Conservation (phyloP, 768 basidiomycete species). For the Pleurotus pulmonarius region DNA sequence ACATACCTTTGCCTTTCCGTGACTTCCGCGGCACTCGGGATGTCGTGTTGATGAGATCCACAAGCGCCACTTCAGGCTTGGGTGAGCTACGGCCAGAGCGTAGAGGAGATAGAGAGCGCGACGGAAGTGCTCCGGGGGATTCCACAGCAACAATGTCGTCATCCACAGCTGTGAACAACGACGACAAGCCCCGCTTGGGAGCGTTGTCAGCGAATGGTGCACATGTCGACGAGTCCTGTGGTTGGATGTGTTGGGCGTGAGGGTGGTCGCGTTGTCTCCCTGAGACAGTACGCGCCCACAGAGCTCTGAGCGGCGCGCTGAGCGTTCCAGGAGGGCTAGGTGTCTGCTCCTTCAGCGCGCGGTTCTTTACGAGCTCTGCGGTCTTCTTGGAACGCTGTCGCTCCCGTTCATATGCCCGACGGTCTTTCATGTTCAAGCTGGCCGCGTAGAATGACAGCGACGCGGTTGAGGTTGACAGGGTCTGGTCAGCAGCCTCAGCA, state of each 20-base stretch:
- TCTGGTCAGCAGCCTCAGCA: constrained; percentile 5
- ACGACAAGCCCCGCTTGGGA: constrained; percentile 6
- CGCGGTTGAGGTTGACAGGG: constrained; percentile 1
- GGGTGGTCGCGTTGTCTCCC: constrained; percentile 3
- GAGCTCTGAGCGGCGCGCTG: constrained; percentile 10
- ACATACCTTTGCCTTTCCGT: constrained; percentile 39
- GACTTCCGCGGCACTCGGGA: constrained; percentile 26
- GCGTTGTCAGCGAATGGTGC: not conserved
- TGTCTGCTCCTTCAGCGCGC: constrained; percentile 26
- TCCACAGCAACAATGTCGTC: not conserved
- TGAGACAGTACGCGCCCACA: constrained; percentile 11
- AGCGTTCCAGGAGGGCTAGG: constrained; percentile 5
- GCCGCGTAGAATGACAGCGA: constrained; percentile 6
- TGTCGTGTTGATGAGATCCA: constrained; percentile 21
- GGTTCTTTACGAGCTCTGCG: constrained; percentile 32
- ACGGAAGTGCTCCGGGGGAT: not conserved
- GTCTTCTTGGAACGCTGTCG: constrained; percentile 43
- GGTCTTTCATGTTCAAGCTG: constrained; percentile 29
- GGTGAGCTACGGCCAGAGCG: not conserved
- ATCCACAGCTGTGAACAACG: constrained; percentile 10
- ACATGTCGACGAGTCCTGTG: constrained; percentile 1
- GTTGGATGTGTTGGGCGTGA: not conserved
- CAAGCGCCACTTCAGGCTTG: constrained; percentile 27
- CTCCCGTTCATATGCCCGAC: constrained; percentile 46
- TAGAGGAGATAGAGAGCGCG: constrained; percentile 7